Evolutionary conservation across 2,329 filamentous ascomycete genomes (phyloP).

Genomic region (Monosporascus sp.): DNA sequence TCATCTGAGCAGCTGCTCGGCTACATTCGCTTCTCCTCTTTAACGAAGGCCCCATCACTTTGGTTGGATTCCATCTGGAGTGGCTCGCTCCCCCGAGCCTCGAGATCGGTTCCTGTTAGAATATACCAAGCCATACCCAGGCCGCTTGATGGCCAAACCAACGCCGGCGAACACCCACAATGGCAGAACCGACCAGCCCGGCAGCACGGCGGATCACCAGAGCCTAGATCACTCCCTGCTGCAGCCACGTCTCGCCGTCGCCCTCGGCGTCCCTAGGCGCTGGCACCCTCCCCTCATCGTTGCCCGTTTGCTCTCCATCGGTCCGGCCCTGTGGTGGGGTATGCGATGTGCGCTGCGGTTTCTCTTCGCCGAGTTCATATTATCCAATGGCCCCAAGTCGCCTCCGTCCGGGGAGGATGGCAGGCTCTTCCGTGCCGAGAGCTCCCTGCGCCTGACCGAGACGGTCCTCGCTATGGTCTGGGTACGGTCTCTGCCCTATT

Average conservation of each 20-base stretch:
- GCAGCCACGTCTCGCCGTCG: slow-evolving; percentile 72
- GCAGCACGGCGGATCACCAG: slow-evolving; percentile 2
- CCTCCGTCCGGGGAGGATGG: slow-evolving; percentile 21
- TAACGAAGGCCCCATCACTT: neutral
- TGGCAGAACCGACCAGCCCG: slow-evolving; percentile 6
- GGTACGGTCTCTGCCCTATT: slow-evolving; percentile 40
- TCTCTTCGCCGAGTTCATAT: slow-evolving; percentile 54
- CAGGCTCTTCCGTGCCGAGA: slow-evolving; percentile 35
- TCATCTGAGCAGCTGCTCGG: no score
- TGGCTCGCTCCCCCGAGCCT: no score
- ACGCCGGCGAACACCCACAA: slow-evolving; percentile 7
- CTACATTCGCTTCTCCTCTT: no score
- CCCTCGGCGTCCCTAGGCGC: slow-evolving; percentile 64
- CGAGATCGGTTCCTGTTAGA: no score
- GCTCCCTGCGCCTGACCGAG: slow-evolving; percentile 57
- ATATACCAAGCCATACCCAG: neutral
- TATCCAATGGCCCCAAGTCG: slow-evolving; percentile 17
- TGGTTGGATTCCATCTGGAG: neutral
- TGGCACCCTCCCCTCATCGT: slow-evolving; percentile 72
- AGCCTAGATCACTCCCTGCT: slow-evolving; percentile 40
- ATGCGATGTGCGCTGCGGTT: slow-evolving; percentile 64
- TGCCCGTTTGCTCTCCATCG: slow-evolving; percentile 66
- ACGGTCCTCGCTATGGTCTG: slow-evolving; percentile 68
- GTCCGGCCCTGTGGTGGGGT: slow-evolving; percentile 67
- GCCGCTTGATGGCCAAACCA: slow-evolving; percentile 8